These are phyloP conservation scores for Aspergillus tanneri DNA, from an alignment of 2,329 filamentous ascomycete genomes.

Conservation along the genomic window DNA sequence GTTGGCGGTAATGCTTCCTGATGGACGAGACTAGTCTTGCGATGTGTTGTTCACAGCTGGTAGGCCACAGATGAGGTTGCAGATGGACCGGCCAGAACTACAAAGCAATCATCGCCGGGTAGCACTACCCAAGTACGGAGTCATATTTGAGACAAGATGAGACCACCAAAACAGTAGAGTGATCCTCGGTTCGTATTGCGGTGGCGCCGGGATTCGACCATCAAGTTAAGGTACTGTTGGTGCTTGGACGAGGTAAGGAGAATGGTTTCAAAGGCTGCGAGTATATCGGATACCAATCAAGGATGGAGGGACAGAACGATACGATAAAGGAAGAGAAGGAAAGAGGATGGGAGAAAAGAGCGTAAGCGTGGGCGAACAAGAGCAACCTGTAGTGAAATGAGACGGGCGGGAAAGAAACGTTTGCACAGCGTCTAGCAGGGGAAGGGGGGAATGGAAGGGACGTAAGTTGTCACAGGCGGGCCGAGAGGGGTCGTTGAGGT, in stretches of 20 bases:
- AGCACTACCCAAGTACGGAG: slow-evolving; percentile 37
- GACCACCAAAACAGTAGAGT: slow-evolving; percentile 19
- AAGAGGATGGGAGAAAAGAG: neutral
- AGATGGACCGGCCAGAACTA: slow-evolving; percentile 38
- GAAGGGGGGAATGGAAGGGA: slow-evolving; percentile 4
- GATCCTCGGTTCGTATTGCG: slow-evolving; percentile 15
- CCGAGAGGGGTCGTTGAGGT: slow-evolving; percentile 22
- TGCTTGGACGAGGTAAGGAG: too few species aligned
- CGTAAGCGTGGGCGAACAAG: neutral
- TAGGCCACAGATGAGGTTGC: slow-evolving; percentile 37
- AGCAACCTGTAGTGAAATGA: neutral
- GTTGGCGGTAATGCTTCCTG: slow-evolving; percentile 32
- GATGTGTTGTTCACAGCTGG: slow-evolving; percentile 42
- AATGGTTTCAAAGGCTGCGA: too few species aligned
- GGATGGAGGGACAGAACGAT: neutral
- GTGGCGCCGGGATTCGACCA: slow-evolving; percentile 1
- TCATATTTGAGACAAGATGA: slow-evolving; percentile 34
- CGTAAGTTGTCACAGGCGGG: slow-evolving; percentile 18
- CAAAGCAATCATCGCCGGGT: slow-evolving; percentile 39
- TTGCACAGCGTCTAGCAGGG: slow-evolving; percentile 25
- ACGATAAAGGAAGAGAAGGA: slow-evolving; percentile 2
- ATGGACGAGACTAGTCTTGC: slow-evolving; percentile 28
- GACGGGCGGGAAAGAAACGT: slow-evolving; percentile 4
- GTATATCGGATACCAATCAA: too few species aligned
- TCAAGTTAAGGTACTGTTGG: too few species aligned